Conservation (phyloP, 2,329 filamentous ascomycete genomes). For the Monosporascus sp. region DNA sequence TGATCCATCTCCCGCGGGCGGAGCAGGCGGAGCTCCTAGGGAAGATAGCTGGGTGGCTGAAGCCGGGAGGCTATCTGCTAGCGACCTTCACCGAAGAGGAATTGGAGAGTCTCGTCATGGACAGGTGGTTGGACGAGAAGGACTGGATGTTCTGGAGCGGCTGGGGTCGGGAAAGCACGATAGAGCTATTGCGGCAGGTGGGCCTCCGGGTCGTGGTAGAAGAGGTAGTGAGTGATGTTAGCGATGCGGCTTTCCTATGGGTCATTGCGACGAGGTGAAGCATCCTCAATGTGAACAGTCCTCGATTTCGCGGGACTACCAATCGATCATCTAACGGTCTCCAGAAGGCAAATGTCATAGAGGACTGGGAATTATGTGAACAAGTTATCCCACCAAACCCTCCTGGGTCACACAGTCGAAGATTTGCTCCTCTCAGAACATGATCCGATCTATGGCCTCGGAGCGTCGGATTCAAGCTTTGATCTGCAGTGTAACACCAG, state of each 20-base stretch:
- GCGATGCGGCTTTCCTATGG: conserved; percentile 34
- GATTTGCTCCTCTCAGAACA: too few species aligned
- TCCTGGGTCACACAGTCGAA: too few species aligned
- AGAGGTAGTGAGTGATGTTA: conserved; percentile 26
- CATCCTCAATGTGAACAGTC: too few species aligned
- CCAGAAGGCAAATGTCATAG: too few species aligned
- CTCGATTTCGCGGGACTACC: too few species aligned
- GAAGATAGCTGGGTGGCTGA: conserved; percentile 44
- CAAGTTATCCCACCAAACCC: too few species aligned
- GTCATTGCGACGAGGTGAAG: conserved; percentile 25
- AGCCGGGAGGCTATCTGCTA: conserved; percentile 45
- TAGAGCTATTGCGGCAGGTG: conserved; percentile 23
- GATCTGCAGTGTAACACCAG: too few species aligned
- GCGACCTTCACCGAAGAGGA: conserved; percentile 37
- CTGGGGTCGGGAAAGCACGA: conserved; percentile 30
- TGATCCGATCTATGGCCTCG: too few species aligned
- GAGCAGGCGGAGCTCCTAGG: conserved; percentile 44
- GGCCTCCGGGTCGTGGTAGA: conserved; percentile 29
- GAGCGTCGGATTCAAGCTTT: too few species aligned
- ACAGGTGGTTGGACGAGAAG: conserved; percentile 33
- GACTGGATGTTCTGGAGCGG: conserved; percentile 43
- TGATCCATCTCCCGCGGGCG: conserved; percentile 41
- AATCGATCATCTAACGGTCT: too few species aligned
- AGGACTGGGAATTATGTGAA: too few species aligned
- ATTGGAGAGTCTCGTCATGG: conserved; percentile 22